A percentile compares a stretch with the other conserved stretches of the same genome.
Evolutionary conservation across 2,329 filamentous ascomycete species (phyloP).

Genomic region (Cladophialophora carrionii): DNA sequence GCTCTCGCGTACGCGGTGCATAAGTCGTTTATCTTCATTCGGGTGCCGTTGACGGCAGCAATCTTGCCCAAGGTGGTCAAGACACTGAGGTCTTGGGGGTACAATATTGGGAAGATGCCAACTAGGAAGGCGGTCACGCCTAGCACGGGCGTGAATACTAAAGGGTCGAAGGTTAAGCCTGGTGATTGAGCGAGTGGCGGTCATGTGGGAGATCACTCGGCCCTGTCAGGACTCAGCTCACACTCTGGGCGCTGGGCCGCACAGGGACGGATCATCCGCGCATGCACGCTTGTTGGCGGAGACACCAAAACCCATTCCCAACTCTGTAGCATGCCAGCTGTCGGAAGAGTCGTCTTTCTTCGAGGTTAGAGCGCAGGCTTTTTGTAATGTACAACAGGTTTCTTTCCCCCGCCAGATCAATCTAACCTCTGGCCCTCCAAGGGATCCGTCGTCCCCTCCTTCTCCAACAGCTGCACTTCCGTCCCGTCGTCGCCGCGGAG

Average conservation of each 20-base stretch:
- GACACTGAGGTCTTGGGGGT: constrained; percentile 82
- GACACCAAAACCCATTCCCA: neutral
- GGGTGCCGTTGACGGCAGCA: constrained; percentile 89
- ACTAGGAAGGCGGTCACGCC: constrained; percentile 23
- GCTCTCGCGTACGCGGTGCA: constrained; percentile 95
- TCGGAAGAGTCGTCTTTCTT: neutral
- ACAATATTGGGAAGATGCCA: constrained; percentile 81
- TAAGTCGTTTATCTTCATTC: constrained; percentile 94
- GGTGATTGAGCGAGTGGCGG: constrained; percentile 29
- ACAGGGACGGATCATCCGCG: neutral
- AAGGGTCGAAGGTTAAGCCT: constrained; percentile 38
- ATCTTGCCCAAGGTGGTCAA: constrained; percentile 95
- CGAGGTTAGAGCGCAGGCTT: neutral
- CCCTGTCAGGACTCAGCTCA: neutral
- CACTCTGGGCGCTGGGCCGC: neutral
- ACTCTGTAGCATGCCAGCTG: neutral
- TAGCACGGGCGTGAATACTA: constrained; percentile 39
- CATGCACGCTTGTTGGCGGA: neutral
- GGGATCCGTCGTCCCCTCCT: constrained; percentile 33
- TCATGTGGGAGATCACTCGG: neutral
- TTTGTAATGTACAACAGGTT: constrained; percentile 21
- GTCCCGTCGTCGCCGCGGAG: constrained; percentile 68
- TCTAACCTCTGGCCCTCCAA: constrained; percentile 21
- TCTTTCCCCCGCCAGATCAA: neutral
- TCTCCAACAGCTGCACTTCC: constrained; percentile 71